Evolutionary conservation across 2,329 filamentous ascomycete genomes (phyloP).

Genomic region (Helotiales sp.): DNA sequence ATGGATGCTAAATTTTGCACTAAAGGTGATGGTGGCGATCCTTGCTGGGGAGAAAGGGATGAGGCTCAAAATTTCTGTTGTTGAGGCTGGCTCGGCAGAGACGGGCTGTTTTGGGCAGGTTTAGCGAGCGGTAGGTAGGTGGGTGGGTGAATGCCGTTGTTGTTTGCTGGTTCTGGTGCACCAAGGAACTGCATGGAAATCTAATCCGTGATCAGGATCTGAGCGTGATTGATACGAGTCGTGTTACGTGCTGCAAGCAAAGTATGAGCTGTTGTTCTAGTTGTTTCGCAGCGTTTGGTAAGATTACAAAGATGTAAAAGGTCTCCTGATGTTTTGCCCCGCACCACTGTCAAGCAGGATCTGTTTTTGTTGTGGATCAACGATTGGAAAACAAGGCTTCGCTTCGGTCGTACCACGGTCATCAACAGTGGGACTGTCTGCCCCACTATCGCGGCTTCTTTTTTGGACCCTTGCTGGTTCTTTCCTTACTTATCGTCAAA

Average conservation of each 20-base stretch:
- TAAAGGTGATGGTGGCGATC: not conserved
- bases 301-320: not conserved
- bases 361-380: constrained; percentile 3
- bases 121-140: not conserved
- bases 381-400: too few relatives aligned
- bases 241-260: not conserved
- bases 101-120: not conserved
- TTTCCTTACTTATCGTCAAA: not conserved
- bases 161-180: too few relatives aligned
- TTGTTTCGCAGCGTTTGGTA: not conserved
- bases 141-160: not conserved
- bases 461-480: not conserved
- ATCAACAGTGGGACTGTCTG: not conserved
- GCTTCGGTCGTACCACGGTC: constrained; percentile 17
- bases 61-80: not conserved
- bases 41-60: not conserved
- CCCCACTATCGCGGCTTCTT: not conserved
- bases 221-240: not conserved
- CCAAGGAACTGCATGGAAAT: not conserved
- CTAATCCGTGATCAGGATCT: not conserved
- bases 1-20: not conserved
- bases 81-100: not conserved
- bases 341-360: not conserved
- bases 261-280: not conserved
- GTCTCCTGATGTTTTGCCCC: constrained; percentile 7